Evolutionary conservation across 768 basidiomycete genomes (phyloP).

Genomic region (Tylopilus vinaceipallidus): DNA sequence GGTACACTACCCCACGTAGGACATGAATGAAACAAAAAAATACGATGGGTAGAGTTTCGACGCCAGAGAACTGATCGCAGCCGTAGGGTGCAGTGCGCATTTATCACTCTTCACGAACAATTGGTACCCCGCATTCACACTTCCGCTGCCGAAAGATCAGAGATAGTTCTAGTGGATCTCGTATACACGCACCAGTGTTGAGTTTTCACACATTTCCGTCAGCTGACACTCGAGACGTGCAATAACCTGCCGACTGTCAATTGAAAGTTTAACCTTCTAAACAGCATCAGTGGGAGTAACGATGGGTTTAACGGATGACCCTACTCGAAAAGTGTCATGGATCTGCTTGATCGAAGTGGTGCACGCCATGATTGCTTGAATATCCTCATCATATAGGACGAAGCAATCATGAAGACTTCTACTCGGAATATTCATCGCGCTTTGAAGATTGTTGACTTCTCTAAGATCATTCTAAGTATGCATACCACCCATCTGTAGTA

Average conservation of each 20-base stretch:
- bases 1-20: too few species aligned
- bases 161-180: neutral
- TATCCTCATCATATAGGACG: constrained; percentile 9
- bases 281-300: neutral
- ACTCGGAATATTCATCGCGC: constrained; percentile 3
- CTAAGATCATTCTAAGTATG: neutral
- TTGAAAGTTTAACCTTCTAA: constrained; percentile 11
- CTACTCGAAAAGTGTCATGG: constrained; percentile 8
- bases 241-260: constrained; percentile 8
- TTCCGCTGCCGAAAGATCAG: constrained; percentile 5
- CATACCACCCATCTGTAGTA: neutral
- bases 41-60: too few species aligned
- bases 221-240: constrained; percentile 12
- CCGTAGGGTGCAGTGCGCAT: neutral
- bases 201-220: neutral
- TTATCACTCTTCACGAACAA: neutral
- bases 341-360: constrained; percentile 6
- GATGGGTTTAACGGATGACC: neutral
- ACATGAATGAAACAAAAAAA: too few species aligned
- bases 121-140: constrained; percentile 3
- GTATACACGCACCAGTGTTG: neutral
- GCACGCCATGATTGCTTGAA: constrained; percentile 7
- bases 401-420: constrained; percentile 3
- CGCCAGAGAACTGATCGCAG: too few species aligned
- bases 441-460: constrained; percentile 10